These are phyloP conservation scores for Moringa oleifera DNA, from an alignment of 345 rosid species.

Conservation along the genomic window DNA sequence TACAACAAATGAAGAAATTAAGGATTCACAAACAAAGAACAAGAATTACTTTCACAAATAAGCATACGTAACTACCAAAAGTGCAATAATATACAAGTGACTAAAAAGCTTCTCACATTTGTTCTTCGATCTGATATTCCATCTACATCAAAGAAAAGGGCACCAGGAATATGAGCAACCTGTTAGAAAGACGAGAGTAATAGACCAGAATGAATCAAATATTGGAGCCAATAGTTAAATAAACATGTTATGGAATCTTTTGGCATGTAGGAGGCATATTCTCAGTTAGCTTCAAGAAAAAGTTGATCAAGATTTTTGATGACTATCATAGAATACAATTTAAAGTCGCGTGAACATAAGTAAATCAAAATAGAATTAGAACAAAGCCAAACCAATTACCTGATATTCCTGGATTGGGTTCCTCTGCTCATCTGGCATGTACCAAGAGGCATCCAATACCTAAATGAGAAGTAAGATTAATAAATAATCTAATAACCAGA, in stretches of 20 bases:
- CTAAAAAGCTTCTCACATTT: slow-evolving; percentile 42
- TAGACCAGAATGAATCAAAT: slow-evolving; percentile 11
- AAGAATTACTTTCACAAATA: too few species aligned
- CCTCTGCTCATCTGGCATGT: slow-evolving; percentile 97
- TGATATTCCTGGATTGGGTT: slow-evolving; percentile 97
- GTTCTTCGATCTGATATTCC: slow-evolving; percentile 78
- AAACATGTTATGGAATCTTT: not conserved
- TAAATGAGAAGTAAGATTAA: slow-evolving; percentile 14
- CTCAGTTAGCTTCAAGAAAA: not conserved
- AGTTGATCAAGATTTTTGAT: too few species aligned
- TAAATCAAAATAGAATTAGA: slow-evolving; percentile 10
- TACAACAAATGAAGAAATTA: not conserved
- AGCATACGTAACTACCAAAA: not conserved
- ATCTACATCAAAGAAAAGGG: slow-evolving; percentile 95
- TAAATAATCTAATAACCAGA: not conserved
- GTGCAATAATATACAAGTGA: not conserved
- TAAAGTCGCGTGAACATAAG: not conserved
- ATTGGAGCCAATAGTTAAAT: too few species aligned
- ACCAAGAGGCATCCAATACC: slow-evolving; percentile 98
- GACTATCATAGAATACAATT: not conserved
- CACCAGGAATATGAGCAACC: slow-evolving; percentile 99
- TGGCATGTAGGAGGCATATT: not conserved
- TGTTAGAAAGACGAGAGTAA: slow-evolving; percentile 19
- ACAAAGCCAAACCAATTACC: slow-evolving; percentile 32
- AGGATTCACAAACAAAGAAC: not conserved